Evolutionary conservation across 2,329 filamentous ascomycete species (phyloP).

Genomic region (Pseudogymnoascus destructans): DNA sequence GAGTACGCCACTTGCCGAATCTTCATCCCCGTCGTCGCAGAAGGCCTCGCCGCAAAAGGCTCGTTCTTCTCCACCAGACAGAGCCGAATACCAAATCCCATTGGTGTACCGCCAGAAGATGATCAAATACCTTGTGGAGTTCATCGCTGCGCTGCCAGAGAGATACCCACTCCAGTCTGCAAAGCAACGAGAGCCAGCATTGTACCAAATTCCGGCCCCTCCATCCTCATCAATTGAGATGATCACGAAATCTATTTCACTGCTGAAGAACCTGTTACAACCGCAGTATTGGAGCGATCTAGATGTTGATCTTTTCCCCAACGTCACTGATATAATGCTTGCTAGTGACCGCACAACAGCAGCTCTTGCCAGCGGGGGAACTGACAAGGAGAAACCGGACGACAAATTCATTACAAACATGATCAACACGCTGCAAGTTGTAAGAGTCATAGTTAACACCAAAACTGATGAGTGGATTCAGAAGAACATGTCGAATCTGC

Average conservation of each 20-base stretch:
- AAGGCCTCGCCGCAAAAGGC: slow-evolving; percentile 30
- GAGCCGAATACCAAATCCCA: slow-evolving; percentile 56
- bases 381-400: slow-evolving; percentile 58
- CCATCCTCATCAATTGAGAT: slow-evolving; percentile 56
- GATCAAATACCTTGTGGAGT: slow-evolving; percentile 89
- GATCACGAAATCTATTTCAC: slow-evolving; percentile 68
- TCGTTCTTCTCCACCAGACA: slow-evolving; percentile 31
- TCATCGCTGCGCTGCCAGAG: slow-evolving; percentile 82
- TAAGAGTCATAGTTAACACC: slow-evolving; percentile 77
- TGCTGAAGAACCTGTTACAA: slow-evolving; percentile 75
- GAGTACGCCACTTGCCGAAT: slow-evolving; percentile 32
- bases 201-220: slow-evolving; percentile 33
- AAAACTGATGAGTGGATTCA: slow-evolving; percentile 87
- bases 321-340: slow-evolving; percentile 76
- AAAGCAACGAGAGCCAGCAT: slow-evolving; percentile 44
- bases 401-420: slow-evolving; percentile 77
- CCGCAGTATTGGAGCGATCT: slow-evolving; percentile 84
- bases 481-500: slow-evolving; percentile 60
- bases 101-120: slow-evolving; percentile 59
- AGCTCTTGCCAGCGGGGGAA: slow-evolving; percentile 36
- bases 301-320: slow-evolving; percentile 81
- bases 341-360: slow-evolving; percentile 62
- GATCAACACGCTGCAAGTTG: slow-evolving; percentile 84
- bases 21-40: slow-evolving; percentile 41
- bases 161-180: slow-evolving; percentile 65